Evolutionary conservation across 2,329 filamentous ascomycete genomes (phyloP), one percentile per base, ranked within the genome.

Genomic region (Phyllosticta paracitricarpa): DNA sequence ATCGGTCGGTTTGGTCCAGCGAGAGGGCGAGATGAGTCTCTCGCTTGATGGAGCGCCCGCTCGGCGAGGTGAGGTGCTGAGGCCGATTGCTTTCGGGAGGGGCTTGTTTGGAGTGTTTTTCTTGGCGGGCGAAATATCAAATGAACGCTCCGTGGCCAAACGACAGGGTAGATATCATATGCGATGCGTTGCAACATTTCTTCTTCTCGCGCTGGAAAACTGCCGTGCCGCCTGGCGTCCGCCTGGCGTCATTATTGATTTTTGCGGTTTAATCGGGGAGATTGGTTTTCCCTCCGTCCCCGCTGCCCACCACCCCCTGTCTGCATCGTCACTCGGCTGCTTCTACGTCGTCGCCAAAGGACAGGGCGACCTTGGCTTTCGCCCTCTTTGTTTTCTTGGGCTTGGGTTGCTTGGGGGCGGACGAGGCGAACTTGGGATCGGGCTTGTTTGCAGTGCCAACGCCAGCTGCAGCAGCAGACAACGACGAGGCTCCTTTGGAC

Each of bases 321-420:
- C 40, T n/a, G 40, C 40, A 7, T 48, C 40, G 14, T 48, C 17
- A 48, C 40, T 48, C 40, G 40, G 40, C 40, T 48, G 28, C 33
- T 61, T 52, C 54, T 35, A 58, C 61, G 30, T 59, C 61, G 35
- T 73, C 71, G n/a, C 69, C 72, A 55, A 74, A 74, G 0, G 72
- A 72, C 28, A 74, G 66, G 58, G 73, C 67, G 30, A 68, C 63
- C 59, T 74, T 74, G 8, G 65, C 63, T 61, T 72, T 73, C 4
- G 40, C 40, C 66, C 73, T 73, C 64, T 72, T 73, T 7, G 68
- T 48, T 59, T 73, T 74, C 63, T 69, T 74, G 5, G 57, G 22
- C 63, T 72, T 71, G 7, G 58, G 59, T 9, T 66, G 40, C 56
- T 68, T 70, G 40, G 40, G n/a, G 40, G 40, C 40, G 14, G 40